These are phyloP conservation scores for Pestalotiopsis sp. DNA, from an alignment of 2,329 filamentous ascomycete genomes.

Conservation along the genomic window DNA sequence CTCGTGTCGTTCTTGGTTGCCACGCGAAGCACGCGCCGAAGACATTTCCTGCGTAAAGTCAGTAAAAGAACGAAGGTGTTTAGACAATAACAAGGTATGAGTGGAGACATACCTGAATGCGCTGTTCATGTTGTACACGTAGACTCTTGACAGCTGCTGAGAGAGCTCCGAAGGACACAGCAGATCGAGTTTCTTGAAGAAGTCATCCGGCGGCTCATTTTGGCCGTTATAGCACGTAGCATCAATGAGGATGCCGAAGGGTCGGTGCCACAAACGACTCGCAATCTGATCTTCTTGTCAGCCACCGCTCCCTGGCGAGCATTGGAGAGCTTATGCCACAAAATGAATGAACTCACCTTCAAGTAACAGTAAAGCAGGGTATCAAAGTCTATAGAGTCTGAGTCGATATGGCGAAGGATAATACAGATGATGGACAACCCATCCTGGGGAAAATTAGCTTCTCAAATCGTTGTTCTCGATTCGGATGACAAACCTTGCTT, in stretches of 20 bases:
- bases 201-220: constrained; percentile 66
- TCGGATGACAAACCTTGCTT: constrained; percentile 54
- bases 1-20: constrained; percentile 63
- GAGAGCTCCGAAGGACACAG: constrained; percentile 65
- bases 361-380: constrained; percentile 69
- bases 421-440: constrained; percentile 70
- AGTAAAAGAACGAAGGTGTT: constrained; percentile 1
- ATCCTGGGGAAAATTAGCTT: constrained; percentile 44
- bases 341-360: constrained; percentile 50
- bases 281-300: constrained; percentile 53
- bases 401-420: constrained; percentile 69
- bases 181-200: constrained; percentile 65
- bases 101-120: constrained; percentile 56
- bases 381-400: constrained; percentile 67
- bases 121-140: constrained; percentile 76
- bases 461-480: no score
- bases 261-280: constrained; percentile 70
- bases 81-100: neutral
- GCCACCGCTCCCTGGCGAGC: neutral
- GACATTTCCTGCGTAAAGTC: constrained; percentile 54
- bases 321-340: neutral
- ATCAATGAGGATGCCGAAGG: constrained; percentile 69
- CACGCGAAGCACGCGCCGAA: constrained; percentile 64
- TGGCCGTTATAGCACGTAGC: constrained; percentile 72
- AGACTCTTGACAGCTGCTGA: constrained; percentile 61